phyloP scores from a whole-genome alignment of 441 rosid genomes.

The Corymbia calophylla region DNA sequence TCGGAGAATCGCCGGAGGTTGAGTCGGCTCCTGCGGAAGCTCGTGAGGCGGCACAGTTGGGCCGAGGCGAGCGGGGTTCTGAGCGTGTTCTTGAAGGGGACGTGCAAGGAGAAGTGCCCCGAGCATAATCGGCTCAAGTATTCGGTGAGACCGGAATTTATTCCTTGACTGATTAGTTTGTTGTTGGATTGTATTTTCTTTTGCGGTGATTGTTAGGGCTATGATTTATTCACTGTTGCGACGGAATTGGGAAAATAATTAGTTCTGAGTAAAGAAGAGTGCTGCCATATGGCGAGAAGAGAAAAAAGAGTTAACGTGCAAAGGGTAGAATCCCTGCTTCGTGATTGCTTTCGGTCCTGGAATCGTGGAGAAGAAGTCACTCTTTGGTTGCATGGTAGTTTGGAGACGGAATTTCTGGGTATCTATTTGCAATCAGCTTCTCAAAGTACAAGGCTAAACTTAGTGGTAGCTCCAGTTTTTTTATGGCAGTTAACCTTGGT shows the following conservation, averaged over 20 bases:
- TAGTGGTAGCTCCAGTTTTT: neutral
- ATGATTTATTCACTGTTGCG: neutral
- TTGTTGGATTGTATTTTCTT: neutral
- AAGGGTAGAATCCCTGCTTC: neutral
- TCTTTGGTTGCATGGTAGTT: neutral
- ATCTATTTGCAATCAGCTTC: neutral
- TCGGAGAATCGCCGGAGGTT: constrained; percentile 32
- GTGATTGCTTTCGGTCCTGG: neutral
- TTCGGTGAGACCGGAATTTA: constrained; percentile 26
- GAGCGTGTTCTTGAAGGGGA: constrained; percentile 47
- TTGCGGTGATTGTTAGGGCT: neutral
- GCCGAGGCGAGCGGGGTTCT: constrained; percentile 47
- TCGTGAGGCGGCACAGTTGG: constrained; percentile 48
- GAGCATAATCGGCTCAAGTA: constrained; percentile 55
- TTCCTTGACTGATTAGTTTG: neutral
- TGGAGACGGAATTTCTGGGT: neutral
- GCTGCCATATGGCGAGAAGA: neutral
- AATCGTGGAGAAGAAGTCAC: neutral
- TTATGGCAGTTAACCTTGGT: neutral
- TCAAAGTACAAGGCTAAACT: neutral
- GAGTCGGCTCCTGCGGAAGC: constrained; percentile 26
- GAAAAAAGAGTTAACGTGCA: neutral
- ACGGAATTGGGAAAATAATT: neutral
- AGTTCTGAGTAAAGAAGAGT: neutral
- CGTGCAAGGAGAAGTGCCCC: constrained; percentile 29